A percentile compares a stretch with the other conserved stretches of the same genome.
Conservation (phyloP, 1,284 basidiomycete genomes). For the Ceratobasidium sp. region DNA sequence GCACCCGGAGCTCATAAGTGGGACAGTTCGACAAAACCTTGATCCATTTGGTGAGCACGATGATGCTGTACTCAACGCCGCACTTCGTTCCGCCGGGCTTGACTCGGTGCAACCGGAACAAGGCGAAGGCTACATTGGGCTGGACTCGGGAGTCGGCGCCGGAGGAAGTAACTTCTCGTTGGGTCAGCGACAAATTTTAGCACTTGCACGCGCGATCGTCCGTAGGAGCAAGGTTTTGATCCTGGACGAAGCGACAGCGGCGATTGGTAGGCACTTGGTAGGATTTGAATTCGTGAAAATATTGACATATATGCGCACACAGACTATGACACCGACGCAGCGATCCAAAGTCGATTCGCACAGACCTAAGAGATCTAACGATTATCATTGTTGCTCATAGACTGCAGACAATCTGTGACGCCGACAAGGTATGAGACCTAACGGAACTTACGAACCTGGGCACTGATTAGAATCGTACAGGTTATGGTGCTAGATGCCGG, state of each 20-base stretch:
- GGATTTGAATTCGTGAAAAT: background rate
- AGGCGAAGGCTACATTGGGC: slow-evolving; percentile 53
- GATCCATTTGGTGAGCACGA: slow-evolving; percentile 77
- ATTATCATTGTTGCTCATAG: slow-evolving; percentile 71
- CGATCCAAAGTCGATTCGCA: slow-evolving; percentile 65
- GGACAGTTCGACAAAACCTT: slow-evolving; percentile 62
- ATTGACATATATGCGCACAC: background rate
- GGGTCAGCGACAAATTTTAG: slow-evolving; percentile 50
- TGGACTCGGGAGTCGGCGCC: slow-evolving; percentile 54
- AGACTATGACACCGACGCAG: slow-evolving; percentile 49
- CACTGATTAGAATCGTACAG: no score
- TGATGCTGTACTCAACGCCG: slow-evolving; percentile 62
- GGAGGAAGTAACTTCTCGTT: slow-evolving; percentile 44
- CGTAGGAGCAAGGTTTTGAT: no score
- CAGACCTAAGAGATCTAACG: slow-evolving; percentile 62
- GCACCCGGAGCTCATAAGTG: slow-evolving; percentile 68
- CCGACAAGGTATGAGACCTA: slow-evolving; percentile 52
- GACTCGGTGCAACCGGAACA: slow-evolving; percentile 38
- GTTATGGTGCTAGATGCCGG: slow-evolving; percentile 44
- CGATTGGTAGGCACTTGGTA: slow-evolving; percentile 49
- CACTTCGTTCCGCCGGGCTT: slow-evolving; percentile 55
- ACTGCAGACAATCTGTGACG: slow-evolving; percentile 72
- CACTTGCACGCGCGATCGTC: no score
- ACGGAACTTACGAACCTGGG: background rate
- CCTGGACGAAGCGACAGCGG: slow-evolving; percentile 40